A percentile compares a stretch with the other conserved stretches of the same genome.
phyloP scores from a whole-genome alignment of 768 basidiomycete species.

The Cantharellus cinnabarinus region DNA sequence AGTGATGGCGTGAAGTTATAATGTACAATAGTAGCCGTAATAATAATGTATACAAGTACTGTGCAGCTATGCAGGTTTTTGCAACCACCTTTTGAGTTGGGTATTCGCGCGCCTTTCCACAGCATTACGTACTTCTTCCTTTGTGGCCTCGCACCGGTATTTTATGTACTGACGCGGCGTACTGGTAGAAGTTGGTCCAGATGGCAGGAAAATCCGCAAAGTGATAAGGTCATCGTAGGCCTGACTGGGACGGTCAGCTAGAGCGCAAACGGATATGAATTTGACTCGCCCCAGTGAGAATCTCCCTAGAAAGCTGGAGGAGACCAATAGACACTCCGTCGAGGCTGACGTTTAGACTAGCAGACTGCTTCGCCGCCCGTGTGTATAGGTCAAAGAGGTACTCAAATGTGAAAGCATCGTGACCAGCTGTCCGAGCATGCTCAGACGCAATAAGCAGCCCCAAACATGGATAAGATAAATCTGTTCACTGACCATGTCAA shows the following conservation, averaged over 20 bases:
- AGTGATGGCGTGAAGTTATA: not conserved
- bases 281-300: conserved; percentile 41
- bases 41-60: not conserved
- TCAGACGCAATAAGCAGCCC: conserved; percentile 73
- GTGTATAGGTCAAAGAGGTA: conserved; percentile 70
- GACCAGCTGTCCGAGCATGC: conserved; percentile 57
- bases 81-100: conserved; percentile 58
- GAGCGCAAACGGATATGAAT: not conserved
- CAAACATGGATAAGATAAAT: conserved; percentile 53
- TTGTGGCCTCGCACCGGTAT: conserved; percentile 44
- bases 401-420: conserved; percentile 71
- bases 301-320: conserved; percentile 40
- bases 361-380: conserved; percentile 49
- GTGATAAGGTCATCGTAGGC: conserved; percentile 53
- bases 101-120: conserved; percentile 47
- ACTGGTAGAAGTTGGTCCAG: conserved; percentile 27
- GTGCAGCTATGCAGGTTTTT: not conserved
- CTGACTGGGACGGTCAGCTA: conserved; percentile 20
- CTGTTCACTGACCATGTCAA: conserved; percentile 18
- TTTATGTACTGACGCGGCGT: conserved; percentile 51
- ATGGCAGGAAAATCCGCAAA: conserved; percentile 33
- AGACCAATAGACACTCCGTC: conserved; percentile 41
- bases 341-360: conserved; percentile 52
- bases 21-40: not conserved
- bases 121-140: conserved; percentile 44